A percentile compares a stretch with the other conserved stretches of the same genome.
phyloP scores from a whole-genome alignment of 345 rosid genomes.

The Boechera divaricarpa region DNA sequence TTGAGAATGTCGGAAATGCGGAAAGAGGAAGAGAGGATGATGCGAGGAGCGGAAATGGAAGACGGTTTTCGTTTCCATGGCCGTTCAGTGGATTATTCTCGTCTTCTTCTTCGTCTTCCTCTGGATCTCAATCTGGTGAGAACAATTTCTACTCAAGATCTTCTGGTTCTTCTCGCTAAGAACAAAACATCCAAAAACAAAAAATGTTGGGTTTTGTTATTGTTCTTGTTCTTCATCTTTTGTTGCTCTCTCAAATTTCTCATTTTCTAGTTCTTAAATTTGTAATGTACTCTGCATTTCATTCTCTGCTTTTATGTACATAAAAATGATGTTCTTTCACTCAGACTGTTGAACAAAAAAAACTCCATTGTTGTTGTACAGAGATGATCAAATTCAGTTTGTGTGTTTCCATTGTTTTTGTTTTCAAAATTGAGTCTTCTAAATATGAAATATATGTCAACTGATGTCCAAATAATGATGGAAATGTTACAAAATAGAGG shows the following conservation, averaged over 20 bases:
- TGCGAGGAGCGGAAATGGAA: slow-evolving; percentile 54
- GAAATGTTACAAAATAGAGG: slow-evolving; percentile 4
- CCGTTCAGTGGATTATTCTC: slow-evolving; percentile 81
- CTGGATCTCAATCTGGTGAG: slow-evolving; percentile 54
- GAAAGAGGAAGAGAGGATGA: slow-evolving; percentile 64
- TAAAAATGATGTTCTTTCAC: slow-evolving; percentile 36
- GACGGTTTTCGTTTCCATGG: slow-evolving; percentile 84
- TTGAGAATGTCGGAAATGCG: slow-evolving; percentile 36
- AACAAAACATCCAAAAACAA: slow-evolving; percentile 13
- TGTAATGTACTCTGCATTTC: slow-evolving; percentile 33
- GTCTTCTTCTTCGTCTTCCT: slow-evolving; percentile 53
- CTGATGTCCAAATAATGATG: slow-evolving; percentile 16
- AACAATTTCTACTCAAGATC: slow-evolving; percentile 52
- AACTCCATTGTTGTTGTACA: slow-evolving; percentile 22
- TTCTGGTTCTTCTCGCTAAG: slow-evolving; percentile 41
- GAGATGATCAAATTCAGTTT: slow-evolving; percentile 13
- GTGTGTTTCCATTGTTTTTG: not conserved
- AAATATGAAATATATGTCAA: slow-evolving; percentile 2
- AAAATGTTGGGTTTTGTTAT: not conserved
- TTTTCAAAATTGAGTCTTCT: not conserved
- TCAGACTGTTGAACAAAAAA: slow-evolving; percentile 21
- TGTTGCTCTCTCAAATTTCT: not conserved
- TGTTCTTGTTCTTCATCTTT: slow-evolving; percentile 21
- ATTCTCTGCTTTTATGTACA: slow-evolving; percentile 39
- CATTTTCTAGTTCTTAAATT: slow-evolving; percentile 27